These are phyloP conservation scores for Agaricus blazei DNA, from an alignment of 768 basidiomycete genomes.

Conservation along the genomic window DNA sequence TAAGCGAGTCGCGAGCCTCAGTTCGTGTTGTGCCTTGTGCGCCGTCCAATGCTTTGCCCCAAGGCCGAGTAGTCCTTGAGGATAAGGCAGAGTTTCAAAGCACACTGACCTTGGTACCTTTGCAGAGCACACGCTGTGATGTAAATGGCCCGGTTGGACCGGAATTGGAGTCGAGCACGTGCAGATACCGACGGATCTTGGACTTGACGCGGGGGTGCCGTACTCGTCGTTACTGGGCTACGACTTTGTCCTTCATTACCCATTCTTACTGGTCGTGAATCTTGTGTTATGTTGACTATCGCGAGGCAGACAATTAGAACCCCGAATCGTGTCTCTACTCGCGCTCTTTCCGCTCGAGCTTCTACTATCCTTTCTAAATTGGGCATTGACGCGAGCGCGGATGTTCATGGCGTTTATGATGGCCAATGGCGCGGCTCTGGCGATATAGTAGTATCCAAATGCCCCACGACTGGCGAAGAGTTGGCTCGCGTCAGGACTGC, in stretches of 20 bases:
- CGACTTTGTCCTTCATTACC: neutral
- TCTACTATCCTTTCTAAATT: slow-evolving; percentile 61
- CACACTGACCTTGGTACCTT: too few species aligned
- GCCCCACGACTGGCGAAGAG: slow-evolving; percentile 85
- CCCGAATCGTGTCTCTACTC: slow-evolving; percentile 14
- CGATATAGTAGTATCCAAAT: slow-evolving; percentile 61
- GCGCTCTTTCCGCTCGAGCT: slow-evolving; percentile 64
- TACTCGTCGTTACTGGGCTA: neutral
- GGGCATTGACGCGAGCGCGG: slow-evolving; percentile 52
- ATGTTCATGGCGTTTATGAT: slow-evolving; percentile 74
- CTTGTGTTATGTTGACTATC: neutral
- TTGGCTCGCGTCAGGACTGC: slow-evolving; percentile 74
- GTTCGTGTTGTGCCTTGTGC: too few species aligned
- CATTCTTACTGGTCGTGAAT: neutral
- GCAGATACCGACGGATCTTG: slow-evolving; percentile 7
- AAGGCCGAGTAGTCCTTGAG: too few species aligned
- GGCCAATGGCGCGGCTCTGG: slow-evolving; percentile 79
- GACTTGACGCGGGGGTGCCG: neutral
- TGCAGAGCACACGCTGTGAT: too few species aligned
- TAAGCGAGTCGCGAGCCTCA: too few species aligned
- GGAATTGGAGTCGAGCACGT: slow-evolving; percentile 2
- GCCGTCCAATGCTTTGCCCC: too few species aligned
- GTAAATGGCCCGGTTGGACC: too few species aligned
- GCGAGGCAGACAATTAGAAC: neutral
- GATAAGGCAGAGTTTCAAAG: too few species aligned